Evolutionary conservation across 345 rosid genomes (phyloP).

Genomic region (thale cress (Arabidopsis thaliana)): DNA sequence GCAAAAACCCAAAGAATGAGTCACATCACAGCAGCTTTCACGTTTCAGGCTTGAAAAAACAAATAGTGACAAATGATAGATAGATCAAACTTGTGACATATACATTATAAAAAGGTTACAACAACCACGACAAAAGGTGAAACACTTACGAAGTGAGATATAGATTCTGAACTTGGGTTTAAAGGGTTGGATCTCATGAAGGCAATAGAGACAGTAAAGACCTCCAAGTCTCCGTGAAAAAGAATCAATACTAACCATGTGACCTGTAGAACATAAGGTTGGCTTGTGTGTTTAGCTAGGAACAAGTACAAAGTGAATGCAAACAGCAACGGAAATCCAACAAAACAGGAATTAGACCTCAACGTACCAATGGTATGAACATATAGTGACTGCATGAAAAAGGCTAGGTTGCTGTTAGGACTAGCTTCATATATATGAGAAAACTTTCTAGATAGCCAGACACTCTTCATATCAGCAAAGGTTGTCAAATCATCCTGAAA

Average conservation of each 20-base stretch:
- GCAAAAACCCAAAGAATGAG: background rate
- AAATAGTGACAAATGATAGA: background rate
- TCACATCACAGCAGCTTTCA: conserved; percentile 27
- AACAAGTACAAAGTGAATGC: conserved; percentile 5
- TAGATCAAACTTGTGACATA: conserved; percentile 1
- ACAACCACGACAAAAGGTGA: conserved; percentile 9
- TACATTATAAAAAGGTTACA: background rate
- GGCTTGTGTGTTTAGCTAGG: conserved; percentile 5
- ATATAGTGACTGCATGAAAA: conserved; percentile 75
- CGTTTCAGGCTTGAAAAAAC: background rate
- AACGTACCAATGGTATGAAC: conserved; percentile 60
- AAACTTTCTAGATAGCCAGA: conserved; percentile 67
- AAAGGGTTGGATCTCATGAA: conserved; percentile 82
- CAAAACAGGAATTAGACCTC: conserved; percentile 3
- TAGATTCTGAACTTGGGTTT: conserved; percentile 76
- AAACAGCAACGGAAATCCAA: background rate
- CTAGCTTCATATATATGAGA: conserved; percentile 63
- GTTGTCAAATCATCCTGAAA: conserved; percentile 52
- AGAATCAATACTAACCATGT: conserved; percentile 57
- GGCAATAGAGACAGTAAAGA: conserved; percentile 90
- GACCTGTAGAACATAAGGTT: conserved; percentile 57
- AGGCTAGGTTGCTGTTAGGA: conserved; percentile 55
- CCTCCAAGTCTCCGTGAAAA: conserved; percentile 78
- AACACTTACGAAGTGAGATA: conserved; percentile 69
- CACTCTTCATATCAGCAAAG: conserved; percentile 64